Evolutionary conservation across 2,329 filamentous ascomycete species (phyloP).

Genomic region (Penicillium sp.): DNA sequence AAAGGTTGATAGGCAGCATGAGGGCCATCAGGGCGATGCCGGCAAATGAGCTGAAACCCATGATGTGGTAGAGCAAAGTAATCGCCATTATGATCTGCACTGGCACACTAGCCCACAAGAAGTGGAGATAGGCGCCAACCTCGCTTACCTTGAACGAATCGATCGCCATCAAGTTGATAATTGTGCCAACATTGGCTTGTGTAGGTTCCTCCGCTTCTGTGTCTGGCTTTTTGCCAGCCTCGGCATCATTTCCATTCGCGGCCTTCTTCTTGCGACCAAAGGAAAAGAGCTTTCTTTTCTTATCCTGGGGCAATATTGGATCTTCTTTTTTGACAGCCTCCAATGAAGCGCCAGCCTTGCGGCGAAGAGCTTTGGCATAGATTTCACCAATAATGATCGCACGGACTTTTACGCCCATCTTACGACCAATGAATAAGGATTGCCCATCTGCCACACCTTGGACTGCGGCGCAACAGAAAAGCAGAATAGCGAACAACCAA

Average conservation of each 20-base stretch:
- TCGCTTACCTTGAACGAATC: conserved; percentile 99
- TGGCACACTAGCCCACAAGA: conserved; percentile 87
- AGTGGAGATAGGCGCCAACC: conserved; percentile 91
- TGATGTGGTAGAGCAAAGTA: conserved; percentile 78
- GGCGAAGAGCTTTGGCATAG: conserved; percentile 89
- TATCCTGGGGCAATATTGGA: conserved; percentile 33
- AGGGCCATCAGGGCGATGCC: conserved; percentile 88
- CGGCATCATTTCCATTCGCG: conserved; percentile 25
- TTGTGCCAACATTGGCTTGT: conserved; percentile 92
- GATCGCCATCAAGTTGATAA: conserved; percentile 99
- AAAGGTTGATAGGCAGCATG: conserved; percentile 86
- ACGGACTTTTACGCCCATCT: conserved; percentile 87
- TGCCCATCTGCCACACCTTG: conserved; percentile 82
- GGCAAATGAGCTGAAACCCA: conserved; percentile 90
- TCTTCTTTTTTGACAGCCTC: conserved; percentile 69
- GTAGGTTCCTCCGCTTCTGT: conserved; percentile 48
- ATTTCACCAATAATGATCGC: conserved; percentile 97
- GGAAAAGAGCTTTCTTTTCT: conserved; percentile 50
- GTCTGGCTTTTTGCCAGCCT: conserved; percentile 22
- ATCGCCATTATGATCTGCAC: conserved; percentile 83
- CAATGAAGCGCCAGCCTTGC: conserved; percentile 77
- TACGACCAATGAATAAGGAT: conserved; percentile 88
- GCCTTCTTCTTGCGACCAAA: conserved; percentile 61
- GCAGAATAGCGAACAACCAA: conserved; percentile 91
- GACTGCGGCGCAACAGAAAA: conserved; percentile 78